phyloP scores from a whole-genome alignment of 2,329 filamentous ascomycete genomes.

The Aureobasidium subglaciale region DNA sequence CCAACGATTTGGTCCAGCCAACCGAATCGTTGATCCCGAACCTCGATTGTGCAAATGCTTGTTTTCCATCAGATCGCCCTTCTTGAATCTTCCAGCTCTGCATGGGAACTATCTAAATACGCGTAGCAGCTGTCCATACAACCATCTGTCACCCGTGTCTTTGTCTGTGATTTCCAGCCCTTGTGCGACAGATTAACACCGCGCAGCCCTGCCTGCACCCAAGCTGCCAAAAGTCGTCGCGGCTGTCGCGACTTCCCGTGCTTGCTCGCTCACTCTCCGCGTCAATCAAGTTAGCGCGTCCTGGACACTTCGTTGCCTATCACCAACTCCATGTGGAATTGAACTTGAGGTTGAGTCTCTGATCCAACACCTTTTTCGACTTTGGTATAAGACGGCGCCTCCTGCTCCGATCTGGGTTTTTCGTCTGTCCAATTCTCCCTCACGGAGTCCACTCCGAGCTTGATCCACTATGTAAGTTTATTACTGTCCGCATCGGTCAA shows the following conservation, averaged over 20 bases:
- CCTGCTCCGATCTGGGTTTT: neutral
- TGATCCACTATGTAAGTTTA: slow-evolving; percentile 15
- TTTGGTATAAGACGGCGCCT: no score
- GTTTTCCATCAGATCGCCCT: neutral
- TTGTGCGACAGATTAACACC: neutral
- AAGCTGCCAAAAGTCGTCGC: neutral
- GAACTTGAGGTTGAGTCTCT: no score
- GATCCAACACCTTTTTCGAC: neutral
- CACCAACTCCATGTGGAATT: no score
- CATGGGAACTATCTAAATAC: neutral
- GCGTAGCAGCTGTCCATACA: neutral
- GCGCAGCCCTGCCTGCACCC: neutral
- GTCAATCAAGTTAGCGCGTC: no score
- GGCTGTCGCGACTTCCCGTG: neutral
- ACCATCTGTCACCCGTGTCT: no score
- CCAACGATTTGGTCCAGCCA: neutral
- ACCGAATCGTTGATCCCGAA: neutral
- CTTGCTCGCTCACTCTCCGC: no score
- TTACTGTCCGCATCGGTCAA: neutral
- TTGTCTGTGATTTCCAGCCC: neutral
- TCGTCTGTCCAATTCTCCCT: neutral
- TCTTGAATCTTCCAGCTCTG: neutral
- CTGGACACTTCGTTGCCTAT: no score
- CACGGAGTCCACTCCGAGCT: neutral
- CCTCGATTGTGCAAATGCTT: neutral